These are phyloP conservation scores for Apiospora kogelbergensis DNA, from an alignment of 2,329 filamentous ascomycete species.

Conservation along the genomic window DNA sequence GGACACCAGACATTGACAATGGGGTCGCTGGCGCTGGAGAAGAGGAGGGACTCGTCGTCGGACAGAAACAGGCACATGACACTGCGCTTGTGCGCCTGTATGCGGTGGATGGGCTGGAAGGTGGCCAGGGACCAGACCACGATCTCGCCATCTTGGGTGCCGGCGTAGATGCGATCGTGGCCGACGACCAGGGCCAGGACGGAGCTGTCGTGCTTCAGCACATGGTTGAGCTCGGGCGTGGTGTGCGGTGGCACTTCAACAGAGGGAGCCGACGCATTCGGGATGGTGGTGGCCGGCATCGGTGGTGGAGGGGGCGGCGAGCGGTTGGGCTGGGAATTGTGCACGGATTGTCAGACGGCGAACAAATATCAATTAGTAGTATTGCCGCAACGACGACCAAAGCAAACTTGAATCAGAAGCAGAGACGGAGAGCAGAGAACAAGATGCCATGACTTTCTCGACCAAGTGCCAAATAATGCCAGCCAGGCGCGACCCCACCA, in stretches of 20 bases:
- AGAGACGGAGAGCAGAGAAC: background rate
- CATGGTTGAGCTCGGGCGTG: conserved; percentile 68
- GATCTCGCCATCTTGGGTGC: conserved; percentile 91
- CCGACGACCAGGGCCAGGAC: conserved; percentile 83
- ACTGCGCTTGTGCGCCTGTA: conserved; percentile 89
- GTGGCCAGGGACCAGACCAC: conserved; percentile 87
- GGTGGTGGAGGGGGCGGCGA: conserved; percentile 2
- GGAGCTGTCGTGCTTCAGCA: conserved; percentile 73
- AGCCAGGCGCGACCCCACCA: background rate
- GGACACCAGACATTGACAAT: conserved; percentile 95
- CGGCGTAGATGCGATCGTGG: conserved; percentile 80
- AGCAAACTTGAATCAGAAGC: background rate
- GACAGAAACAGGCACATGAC: conserved; percentile 84
- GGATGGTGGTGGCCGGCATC: background rate
- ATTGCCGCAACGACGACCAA: background rate
- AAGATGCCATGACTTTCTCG: background rate
- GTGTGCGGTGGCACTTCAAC: conserved; percentile 7
- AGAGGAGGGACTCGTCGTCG: conserved; percentile 71
- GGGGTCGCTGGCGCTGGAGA: conserved; percentile 91
- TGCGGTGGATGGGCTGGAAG: conserved; percentile 74
- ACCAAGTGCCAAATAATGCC: background rate
- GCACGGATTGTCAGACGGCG: background rate
- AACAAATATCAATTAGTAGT: too few species aligned
- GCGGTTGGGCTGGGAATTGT: background rate
- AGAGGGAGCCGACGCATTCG: background rate